Evolutionary conservation across 2,329 filamentous ascomycete genomes (phyloP).

Genomic region (Lachnellula cervina): DNA sequence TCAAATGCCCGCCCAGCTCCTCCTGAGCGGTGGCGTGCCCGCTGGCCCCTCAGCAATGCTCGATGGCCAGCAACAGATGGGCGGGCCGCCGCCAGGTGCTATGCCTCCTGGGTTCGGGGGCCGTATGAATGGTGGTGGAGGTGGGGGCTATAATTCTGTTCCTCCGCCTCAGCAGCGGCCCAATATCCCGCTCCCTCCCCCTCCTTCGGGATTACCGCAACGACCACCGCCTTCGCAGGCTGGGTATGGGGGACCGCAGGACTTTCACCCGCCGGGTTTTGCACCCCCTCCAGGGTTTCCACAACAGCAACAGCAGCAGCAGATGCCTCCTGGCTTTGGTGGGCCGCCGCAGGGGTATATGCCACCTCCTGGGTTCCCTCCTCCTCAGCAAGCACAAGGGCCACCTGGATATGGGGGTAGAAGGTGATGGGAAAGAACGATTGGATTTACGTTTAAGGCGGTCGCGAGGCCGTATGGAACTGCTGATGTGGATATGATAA

Average conservation of each 20-base stretch:
- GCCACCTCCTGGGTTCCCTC: slow-evolving; percentile 24
- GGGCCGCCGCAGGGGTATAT: slow-evolving; percentile 25
- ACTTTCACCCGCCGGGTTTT: slow-evolving; percentile 41
- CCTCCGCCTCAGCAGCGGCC: slow-evolving; percentile 31
- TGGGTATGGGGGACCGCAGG: slow-evolving; percentile 62
- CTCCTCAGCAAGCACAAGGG: slow-evolving; percentile 24
- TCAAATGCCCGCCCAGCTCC: slow-evolving; percentile 33
- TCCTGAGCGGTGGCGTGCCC: slow-evolving; percentile 38
- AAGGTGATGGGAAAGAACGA: slow-evolving; percentile 14
- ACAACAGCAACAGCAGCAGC: slow-evolving; percentile 14
- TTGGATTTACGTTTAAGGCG: background rate
- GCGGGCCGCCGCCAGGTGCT: slow-evolving; percentile 20
- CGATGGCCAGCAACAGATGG: slow-evolving; percentile 17
- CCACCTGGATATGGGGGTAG: slow-evolving; percentile 27
- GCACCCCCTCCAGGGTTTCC: slow-evolving; percentile 45
- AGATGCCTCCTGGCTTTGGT: slow-evolving; percentile 29
- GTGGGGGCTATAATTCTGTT: slow-evolving; percentile 24
- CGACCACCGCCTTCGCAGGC: slow-evolving; percentile 65
- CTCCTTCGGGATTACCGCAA: slow-evolving; percentile 51
- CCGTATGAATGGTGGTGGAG: slow-evolving; percentile 13
- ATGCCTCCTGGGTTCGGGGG: slow-evolving; percentile 28
- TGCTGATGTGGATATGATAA: background rate
- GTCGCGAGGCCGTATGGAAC: background rate
- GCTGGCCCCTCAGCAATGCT: slow-evolving; percentile 39
- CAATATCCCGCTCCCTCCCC: slow-evolving; percentile 54